A percentile compares a stretch with the other conserved stretches of the same genome.
These are phyloP conservation scores for Penicillium griseofulvum DNA, from an alignment of 2,329 filamentous ascomycete genomes.

Conservation along the genomic window DNA sequence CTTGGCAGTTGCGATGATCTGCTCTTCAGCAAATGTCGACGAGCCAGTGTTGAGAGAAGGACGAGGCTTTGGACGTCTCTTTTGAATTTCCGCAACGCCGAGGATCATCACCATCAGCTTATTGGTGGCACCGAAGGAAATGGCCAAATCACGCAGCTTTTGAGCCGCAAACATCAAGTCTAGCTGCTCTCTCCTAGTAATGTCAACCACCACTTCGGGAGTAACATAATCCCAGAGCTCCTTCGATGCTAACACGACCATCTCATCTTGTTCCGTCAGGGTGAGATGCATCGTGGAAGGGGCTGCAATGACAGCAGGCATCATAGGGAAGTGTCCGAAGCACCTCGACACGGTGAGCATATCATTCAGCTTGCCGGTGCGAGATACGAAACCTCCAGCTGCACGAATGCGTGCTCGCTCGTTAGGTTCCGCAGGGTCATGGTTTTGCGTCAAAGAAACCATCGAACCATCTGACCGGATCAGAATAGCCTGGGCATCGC, in stretches of 20 bases:
- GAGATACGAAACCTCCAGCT: conserved; percentile 91
- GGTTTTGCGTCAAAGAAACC: conserved; percentile 81
- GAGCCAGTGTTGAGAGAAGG: conserved; percentile 84
- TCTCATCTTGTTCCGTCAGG: conserved; percentile 85
- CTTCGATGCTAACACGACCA: conserved; percentile 83
- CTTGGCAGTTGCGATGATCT: conserved; percentile 61
- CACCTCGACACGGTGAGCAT: conserved; percentile 85
- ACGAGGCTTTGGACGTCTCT: conserved; percentile 72
- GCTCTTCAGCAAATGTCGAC: conserved; percentile 64
- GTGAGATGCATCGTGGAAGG: conserved; percentile 77
- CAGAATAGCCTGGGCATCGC: conserved; percentile 91
- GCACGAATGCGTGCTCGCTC: conserved; percentile 89
- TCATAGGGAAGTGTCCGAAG: conserved; percentile 90
- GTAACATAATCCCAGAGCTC: conserved; percentile 95
- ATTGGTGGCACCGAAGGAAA: conserved; percentile 87
- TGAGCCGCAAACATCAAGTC: conserved; percentile 95
- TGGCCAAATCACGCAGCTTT: conserved; percentile 89
- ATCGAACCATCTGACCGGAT: conserved; percentile 85
- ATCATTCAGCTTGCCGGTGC: conserved; percentile 92
- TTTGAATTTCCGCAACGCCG: conserved; percentile 85
- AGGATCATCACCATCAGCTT: conserved; percentile 99
- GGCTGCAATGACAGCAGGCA: conserved; percentile 88
- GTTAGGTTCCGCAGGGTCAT: conserved; percentile 81
- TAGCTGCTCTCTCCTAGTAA: conserved; percentile 78
- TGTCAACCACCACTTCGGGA: conserved; percentile 85